Evolutionary conservation across 208 protist genomes (phyloP).

Genomic region (Phytomonas serpens): DNA sequence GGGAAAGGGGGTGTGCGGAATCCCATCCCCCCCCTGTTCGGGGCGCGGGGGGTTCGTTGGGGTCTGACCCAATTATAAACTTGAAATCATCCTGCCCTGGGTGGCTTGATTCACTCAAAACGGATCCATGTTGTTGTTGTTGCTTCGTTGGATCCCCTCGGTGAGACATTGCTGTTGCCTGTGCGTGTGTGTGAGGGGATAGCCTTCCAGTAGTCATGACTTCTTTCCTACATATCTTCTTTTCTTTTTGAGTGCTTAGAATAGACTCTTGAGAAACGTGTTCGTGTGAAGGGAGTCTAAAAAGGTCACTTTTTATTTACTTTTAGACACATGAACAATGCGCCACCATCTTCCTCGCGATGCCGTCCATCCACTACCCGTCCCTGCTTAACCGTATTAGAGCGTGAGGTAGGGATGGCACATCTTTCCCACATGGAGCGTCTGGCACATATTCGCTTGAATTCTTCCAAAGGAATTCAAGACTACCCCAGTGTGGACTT

Average conservation of each 20-base stretch:
- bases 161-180: not conserved
- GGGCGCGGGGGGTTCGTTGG: not conserved
- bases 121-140: not conserved
- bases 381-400: slow-evolving; percentile 27
- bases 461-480: slow-evolving; percentile 27
- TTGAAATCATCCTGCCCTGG: not conserved
- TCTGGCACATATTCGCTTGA: slow-evolving; percentile 37
- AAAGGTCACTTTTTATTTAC: not conserved
- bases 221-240: not conserved
- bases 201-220: not conserved
- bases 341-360: not conserved
- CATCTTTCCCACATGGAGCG: slow-evolving; percentile 66
- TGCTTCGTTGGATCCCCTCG: not conserved
- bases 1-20: not conserved
- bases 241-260: not conserved
- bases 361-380: not conserved
- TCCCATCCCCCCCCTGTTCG: not conserved
- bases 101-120: not conserved
- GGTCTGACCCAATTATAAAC: not conserved
- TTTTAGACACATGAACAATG: not conserved
- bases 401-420: slow-evolving; percentile 34
- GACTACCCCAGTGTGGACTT: slow-evolving; percentile 51
- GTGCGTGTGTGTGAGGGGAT: not conserved
- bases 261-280: not conserved
- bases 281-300: not conserved